A percentile compares a stretch with the other conserved stretches of the same genome.
These are phyloP conservation scores for Thuidium tamariscinum DNA, from an alignment of 225 moss, liverwort and hornwort species.

Conservation along the genomic window DNA sequence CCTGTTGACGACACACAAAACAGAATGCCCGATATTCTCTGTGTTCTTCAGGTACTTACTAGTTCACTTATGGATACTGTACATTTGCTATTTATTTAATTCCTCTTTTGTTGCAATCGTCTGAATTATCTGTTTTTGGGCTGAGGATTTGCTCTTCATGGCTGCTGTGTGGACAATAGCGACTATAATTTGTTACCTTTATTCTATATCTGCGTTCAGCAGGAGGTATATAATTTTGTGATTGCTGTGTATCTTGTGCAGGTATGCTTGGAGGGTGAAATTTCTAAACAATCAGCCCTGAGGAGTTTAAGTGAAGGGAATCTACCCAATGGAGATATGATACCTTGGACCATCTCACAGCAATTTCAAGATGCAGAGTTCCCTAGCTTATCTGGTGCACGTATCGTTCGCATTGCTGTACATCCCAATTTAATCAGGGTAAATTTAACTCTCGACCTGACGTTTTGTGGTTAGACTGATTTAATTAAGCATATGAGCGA, in stretches of 20 bases:
- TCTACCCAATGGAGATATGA: slow-evolving; percentile 88
- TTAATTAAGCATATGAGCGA: neutral
- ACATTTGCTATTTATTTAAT: neutral
- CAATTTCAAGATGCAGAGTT: slow-evolving; percentile 99
- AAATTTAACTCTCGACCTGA: neutral
- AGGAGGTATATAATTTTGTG: neutral
- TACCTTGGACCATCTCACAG: slow-evolving; percentile 97
- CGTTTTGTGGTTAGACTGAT: neutral
- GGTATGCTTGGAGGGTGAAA: slow-evolving; percentile 84
- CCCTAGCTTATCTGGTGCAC: slow-evolving; percentile 86
- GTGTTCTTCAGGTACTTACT: slow-evolving; percentile 66
- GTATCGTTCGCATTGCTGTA: slow-evolving; percentile 88
- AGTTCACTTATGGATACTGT: neutral
- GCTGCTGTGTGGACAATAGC: neutral
- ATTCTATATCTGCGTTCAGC: neutral
- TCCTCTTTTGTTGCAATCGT: neutral
- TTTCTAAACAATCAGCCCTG: slow-evolving; percentile 80
- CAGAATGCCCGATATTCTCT: slow-evolving; percentile 83
- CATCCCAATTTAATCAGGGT: slow-evolving; percentile 84
- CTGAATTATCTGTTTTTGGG: neutral
- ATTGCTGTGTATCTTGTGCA: neutral
- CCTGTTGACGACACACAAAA: slow-evolving; percentile 79
- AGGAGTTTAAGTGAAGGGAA: slow-evolving; percentile 87
- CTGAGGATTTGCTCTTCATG: neutral
- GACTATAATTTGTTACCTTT: neutral